Evolutionary conservation across 2,329 filamentous ascomycete genomes (phyloP).

Genomic region (Fusarium sp.): DNA sequence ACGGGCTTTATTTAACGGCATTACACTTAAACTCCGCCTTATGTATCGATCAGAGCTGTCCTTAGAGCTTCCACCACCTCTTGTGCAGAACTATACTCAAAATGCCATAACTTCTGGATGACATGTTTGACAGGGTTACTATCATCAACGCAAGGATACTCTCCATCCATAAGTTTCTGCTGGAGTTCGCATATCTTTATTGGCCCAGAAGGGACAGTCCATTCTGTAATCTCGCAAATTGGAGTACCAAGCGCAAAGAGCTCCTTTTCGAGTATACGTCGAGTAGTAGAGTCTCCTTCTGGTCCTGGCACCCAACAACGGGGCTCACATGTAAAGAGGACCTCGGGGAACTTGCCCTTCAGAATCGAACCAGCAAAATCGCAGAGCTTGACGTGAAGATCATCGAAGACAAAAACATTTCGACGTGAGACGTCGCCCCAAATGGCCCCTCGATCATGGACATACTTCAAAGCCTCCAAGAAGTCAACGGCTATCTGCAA

Average conservation of each 20-base stretch:
- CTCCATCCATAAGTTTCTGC: background rate
- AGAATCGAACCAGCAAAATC: background rate
- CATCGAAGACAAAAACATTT: background rate
- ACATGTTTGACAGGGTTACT: background rate
- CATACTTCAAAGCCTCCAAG: background rate
- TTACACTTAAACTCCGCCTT: background rate
- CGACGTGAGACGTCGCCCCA: background rate
- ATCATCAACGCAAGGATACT: background rate
- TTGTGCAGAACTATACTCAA: background rate
- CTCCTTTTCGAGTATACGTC: background rate
- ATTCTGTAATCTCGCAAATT: background rate
- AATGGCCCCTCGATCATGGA: background rate
- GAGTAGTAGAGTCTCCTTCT: background rate
- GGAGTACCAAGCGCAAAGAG: background rate
- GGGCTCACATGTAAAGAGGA: background rate
- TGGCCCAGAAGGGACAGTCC: background rate
- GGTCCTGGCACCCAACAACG: background rate
- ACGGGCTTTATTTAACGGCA: background rate
- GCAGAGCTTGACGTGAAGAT: background rate
- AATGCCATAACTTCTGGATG: background rate
- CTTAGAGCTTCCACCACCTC: background rate
- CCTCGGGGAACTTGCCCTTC: background rate
- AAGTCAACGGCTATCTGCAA: background rate
- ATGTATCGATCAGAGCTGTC: background rate
- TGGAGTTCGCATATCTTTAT: background rate